These are phyloP conservation scores for Leishmania gerbilli DNA, from an alignment of 208 protist genomes.

Conservation along the genomic window DNA sequence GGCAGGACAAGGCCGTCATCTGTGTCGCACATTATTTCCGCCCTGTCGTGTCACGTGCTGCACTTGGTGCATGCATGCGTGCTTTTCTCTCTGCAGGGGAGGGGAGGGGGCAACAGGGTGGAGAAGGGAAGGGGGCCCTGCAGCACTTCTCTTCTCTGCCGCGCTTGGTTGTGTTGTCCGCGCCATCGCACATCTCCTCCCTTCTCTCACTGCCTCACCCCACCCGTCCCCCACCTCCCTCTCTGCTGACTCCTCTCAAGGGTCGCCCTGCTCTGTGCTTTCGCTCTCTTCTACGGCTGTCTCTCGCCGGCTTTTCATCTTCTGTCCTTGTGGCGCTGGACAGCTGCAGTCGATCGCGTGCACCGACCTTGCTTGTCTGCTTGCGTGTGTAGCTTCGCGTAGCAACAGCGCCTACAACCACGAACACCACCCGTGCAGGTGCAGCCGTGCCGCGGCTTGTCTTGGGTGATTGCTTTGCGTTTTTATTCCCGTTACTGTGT, in stretches of 20 bases:
- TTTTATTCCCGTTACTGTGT: background rate
- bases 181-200: background rate
- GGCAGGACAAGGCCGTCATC: background rate
- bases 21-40: background rate
- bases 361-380: background rate
- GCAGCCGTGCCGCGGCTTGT: background rate
- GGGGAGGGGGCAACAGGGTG: background rate
- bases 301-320: background rate
- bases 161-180: background rate
- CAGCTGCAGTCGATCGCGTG: background rate
- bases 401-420: background rate
- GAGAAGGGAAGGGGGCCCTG: background rate
- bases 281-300: conserved; percentile 13
- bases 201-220: background rate
- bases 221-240: background rate
- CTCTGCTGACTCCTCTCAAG: background rate
- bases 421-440: background rate
- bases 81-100: background rate
- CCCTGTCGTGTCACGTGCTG: background rate
- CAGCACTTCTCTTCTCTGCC: background rate
- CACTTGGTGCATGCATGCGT: background rate
- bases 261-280: background rate
- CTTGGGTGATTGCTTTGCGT: conserved; percentile 4
- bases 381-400: background rate
- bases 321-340: background rate